phyloP scores from a whole-genome alignment of 176 grass and related monocot genomes.

The Cenchrus americanus region DNA sequence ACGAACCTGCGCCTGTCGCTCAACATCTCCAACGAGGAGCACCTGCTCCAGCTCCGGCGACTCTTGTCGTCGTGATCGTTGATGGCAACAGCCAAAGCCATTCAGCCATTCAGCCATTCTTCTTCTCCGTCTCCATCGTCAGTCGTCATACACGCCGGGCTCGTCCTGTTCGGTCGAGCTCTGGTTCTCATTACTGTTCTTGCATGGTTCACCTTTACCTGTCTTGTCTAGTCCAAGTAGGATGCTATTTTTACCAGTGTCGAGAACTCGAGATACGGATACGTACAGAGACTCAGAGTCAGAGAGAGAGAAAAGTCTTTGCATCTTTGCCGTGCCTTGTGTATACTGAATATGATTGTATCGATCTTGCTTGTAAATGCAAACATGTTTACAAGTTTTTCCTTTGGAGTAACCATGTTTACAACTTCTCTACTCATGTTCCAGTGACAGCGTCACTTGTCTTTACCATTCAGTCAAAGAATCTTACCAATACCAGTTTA shows the following conservation, averaged over 20 bases:
- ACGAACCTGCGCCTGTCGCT: constrained; percentile 81
- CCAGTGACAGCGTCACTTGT: not conserved
- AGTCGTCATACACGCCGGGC: not conserved
- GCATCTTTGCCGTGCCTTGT: constrained; percentile 5
- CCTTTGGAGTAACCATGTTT: not conserved
- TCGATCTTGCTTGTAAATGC: constrained; percentile 26
- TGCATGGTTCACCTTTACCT: not conserved
- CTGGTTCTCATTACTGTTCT: not conserved
- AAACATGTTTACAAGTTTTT: constrained; percentile 25
- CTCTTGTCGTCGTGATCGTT: constrained; percentile 48
- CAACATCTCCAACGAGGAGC: constrained; percentile 81
- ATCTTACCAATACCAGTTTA: too few species aligned
- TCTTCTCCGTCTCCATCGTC: not conserved
- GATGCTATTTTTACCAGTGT: constrained; percentile 13
- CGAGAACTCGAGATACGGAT: not conserved
- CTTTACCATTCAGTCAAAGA: not conserved
- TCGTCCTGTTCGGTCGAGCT: not conserved
- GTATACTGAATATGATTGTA: not conserved
- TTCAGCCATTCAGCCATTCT: not conserved
- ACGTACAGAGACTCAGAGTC: not conserved
- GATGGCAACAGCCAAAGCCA: not conserved
- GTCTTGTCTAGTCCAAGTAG: not conserved
- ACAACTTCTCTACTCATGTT: not conserved
- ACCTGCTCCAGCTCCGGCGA: constrained; percentile 65
- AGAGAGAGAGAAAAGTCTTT: not conserved